Base-by-base conservation (phyloP, 75 land plant genomes). In the Larix kaempferi region DNA sequence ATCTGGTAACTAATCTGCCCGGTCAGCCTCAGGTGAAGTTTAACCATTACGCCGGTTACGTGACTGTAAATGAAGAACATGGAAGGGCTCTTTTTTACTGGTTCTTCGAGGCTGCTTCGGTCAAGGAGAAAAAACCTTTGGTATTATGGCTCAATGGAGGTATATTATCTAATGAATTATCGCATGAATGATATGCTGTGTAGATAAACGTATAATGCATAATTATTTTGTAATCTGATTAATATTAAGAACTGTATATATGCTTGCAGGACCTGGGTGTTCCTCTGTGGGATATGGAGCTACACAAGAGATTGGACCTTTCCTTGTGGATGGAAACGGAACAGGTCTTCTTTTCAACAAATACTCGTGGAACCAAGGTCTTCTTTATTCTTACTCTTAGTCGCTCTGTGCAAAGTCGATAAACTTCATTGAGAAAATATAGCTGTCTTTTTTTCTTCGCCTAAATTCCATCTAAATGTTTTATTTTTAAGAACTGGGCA, bases 71-170 rank as follows among this genome's bases (percentile, higher is more conserved):
- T 71, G 87, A 82, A 67, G 57, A 29, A 3, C 76, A 88, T 62
- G 96, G 88, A 49, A 85, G 94, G 26, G 94, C 94, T 29, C 91
- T 95, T 62, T 95, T 93, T 75, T 95, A 95, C 77, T 95, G 93
- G 94, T 91, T 95, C 74, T 88, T 85, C 77, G 92, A 95, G 71
- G 90, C 98, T 33, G 77, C 72, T 26, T 23, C 74, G n/a, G 26
- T 21, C 4, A 84, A 89, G n/a, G 56, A 85, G 12, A 49, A 85
- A 52, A 81, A 80, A 44, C 94, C 98, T 26, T 71, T 95, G 71
- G 84, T 90, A 7, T 82, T 95, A 10, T 93, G 96, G 98, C 89
- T 95, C 71, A 95, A 93, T 80, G 99, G 94, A 84, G 99, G 97
- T 92, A 73, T n/a, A n/a, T n/a, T 26, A 16, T 15, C 8, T 4